phyloP scores from a whole-genome alignment of 2,329 filamentous ascomycete species.

The Aureobasidium sp. region DNA sequence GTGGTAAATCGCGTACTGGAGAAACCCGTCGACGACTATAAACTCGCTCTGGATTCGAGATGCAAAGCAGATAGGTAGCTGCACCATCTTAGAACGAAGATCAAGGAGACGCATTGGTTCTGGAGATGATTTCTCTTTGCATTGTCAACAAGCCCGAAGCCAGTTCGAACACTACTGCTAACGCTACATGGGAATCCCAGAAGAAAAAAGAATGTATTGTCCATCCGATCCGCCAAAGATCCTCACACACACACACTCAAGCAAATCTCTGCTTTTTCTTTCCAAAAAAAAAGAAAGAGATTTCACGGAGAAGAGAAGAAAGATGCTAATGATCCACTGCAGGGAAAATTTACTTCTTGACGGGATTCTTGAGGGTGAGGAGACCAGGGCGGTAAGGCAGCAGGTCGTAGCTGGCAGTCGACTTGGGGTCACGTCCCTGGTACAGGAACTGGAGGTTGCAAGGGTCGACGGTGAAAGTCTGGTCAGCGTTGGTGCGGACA shows the following conservation, averaged over 20 bases:
- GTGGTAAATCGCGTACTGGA: too few relatives aligned
- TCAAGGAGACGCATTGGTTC: neutral
- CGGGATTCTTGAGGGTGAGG: constrained; percentile 38
- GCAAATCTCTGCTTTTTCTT: neutral
- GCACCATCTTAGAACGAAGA: neutral
- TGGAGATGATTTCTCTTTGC: neutral
- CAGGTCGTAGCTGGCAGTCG: constrained; percentile 40
- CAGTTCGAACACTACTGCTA: neutral
- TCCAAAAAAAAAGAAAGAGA: too few relatives aligned
- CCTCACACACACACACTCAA: neutral
- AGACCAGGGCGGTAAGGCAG: constrained; percentile 52
- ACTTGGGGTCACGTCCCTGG: constrained; percentile 47
- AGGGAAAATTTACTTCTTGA: neutral
- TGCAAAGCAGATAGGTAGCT: neutral
- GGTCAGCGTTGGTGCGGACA: constrained; percentile 49
- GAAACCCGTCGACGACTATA: too few relatives aligned
- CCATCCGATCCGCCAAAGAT: constrained; percentile 4
- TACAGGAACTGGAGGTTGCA: constrained; percentile 61
- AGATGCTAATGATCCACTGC: neutral
- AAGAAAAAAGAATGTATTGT: neutral
- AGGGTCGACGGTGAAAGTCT: constrained; percentile 56
- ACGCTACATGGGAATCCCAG: neutral
- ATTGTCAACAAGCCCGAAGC: neutral
- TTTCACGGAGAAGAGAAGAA: neutral
- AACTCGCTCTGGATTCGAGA: too few relatives aligned